These are phyloP conservation scores for Debaryomyces udenii DNA, from an alignment of 1,139 yeast genomes.

Conservation along the genomic window DNA sequence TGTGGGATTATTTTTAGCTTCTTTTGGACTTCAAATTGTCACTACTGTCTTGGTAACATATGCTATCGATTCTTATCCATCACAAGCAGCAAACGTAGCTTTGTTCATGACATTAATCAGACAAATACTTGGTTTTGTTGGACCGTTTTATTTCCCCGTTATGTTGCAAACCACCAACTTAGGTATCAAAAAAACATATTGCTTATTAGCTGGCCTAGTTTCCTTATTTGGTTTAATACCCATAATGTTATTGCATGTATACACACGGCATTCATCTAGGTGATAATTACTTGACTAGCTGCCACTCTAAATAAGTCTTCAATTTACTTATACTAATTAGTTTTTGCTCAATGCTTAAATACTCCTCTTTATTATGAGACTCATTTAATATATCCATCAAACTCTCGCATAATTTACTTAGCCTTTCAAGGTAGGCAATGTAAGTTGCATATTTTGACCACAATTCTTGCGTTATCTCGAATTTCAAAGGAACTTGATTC, in stretches of 20 bases:
- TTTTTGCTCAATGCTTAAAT: slow-evolving; percentile 8
- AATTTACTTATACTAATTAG: slow-evolving; percentile 10
- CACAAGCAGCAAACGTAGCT: slow-evolving; percentile 19
- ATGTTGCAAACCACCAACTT: slow-evolving; percentile 19
- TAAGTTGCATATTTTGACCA: slow-evolving; percentile 23
- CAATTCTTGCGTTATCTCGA: slow-evolving; percentile 13
- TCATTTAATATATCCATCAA: slow-evolving; percentile 15
- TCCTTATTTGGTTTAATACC: slow-evolving; percentile 17
- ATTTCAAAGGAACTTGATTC: slow-evolving; percentile 19
- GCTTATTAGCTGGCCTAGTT: slow-evolving; percentile 21
- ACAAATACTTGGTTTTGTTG: slow-evolving; percentile 22
- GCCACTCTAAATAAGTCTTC: slow-evolving; percentile 3
- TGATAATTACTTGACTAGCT: not conserved
- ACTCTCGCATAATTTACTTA: slow-evolving; percentile 16
- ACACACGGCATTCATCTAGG: not conserved
- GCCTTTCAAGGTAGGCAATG: slow-evolving; percentile 15
- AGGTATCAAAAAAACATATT: slow-evolving; percentile 20
- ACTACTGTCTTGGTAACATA: slow-evolving; percentile 23
- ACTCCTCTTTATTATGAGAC: slow-evolving; percentile 11
- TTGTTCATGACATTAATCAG: slow-evolving; percentile 22
- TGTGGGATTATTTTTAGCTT: slow-evolving; percentile 21
- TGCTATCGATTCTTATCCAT: slow-evolving; percentile 18
- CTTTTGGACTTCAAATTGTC: slow-evolving; percentile 22
- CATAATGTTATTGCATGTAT: slow-evolving; percentile 11
- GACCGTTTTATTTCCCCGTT: slow-evolving; percentile 25